Base-by-base conservation (phyloP, 1,284 basidiomycete species). In the Tylopilus orsonianus region DNA sequence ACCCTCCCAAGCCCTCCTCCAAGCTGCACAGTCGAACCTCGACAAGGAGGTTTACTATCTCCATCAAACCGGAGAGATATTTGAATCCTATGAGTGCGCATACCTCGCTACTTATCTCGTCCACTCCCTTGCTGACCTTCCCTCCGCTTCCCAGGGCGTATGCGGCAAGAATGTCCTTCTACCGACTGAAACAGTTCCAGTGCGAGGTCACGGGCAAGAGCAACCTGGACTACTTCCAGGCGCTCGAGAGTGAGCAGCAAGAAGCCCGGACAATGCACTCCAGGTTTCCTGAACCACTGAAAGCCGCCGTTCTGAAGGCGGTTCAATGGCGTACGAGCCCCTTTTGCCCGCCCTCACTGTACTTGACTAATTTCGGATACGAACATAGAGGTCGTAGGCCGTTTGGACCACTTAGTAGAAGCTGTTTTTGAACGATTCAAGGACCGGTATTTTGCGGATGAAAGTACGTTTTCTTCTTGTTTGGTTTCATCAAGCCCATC, bases 161-260 rank as follows among this genome's bases (percentile, higher is more conserved):
- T 73, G 83, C 89, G 20, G 81, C 89, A 27, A 85, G 96, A 54
- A 88, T 96, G 78, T 88, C 88, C 51, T 98, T 97, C 75, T 97
- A 97, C 74, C 83, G 87, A 54, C 81, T 92, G 58, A 93, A 91
- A 61, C 87, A 93, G 66, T 96, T 97, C 71, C 91, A 94, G 64
- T 94, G 93, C 68, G 92, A 96, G 75, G 91, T 95, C 59, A 94
- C 92, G 33, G 93, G 93, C 66, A 96, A 92, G 74, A 90, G 90
- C 58, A 86, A 87, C 46, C 78, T 99, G 47, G 89, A 93, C 71
- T 99, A 93, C 73, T 97, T 97, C 68, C 84, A 94, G 64, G 97
- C 97, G 8, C 75, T 94, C 43, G 84, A 92, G 61, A 95, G 90
- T 56, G 96, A 99, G 71, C 83, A 81, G 52, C 83, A 87, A 61